Evolutionary conservation across 768 basidiomycete species (phyloP).

Genomic region (Pisolithus marmoratus): DNA sequence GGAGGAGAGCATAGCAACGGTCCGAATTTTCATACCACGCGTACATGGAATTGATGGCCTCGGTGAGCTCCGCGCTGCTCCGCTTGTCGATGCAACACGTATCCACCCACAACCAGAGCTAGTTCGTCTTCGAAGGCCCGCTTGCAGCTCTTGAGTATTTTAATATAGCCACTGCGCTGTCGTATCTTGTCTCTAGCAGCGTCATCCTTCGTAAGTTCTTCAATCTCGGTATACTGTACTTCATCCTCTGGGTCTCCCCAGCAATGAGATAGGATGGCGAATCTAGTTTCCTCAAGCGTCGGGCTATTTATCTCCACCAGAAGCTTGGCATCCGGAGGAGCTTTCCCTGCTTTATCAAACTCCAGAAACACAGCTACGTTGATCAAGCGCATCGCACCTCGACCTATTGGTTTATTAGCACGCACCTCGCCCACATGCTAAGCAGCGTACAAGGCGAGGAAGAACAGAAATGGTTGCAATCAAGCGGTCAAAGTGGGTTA

Average conservation of each 20-base stretch:
- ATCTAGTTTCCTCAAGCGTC: not conserved
- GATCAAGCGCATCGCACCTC: not conserved
- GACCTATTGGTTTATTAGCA: too few species aligned
- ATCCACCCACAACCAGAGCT: conserved; percentile 9
- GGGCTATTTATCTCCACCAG: not conserved
- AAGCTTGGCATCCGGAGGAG: not conserved
- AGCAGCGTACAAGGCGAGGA: too few species aligned
- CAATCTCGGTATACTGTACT: not conserved
- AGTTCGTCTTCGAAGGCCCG: conserved; percentile 3
- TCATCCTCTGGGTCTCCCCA: too few species aligned
- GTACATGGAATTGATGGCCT: too few species aligned
- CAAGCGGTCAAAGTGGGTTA: too few species aligned
- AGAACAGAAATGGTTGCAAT: too few species aligned
- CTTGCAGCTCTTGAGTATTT: not conserved
- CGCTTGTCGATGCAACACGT: too few species aligned
- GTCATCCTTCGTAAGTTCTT: not conserved
- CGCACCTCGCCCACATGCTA: too few species aligned
- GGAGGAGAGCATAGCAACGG: too few species aligned
- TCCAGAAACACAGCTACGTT: not conserved
- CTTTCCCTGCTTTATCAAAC: not conserved
- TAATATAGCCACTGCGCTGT: not conserved
- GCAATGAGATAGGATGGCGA: conserved; percentile 5
- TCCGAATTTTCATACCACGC: too few species aligned
- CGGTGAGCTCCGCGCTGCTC: too few species aligned
- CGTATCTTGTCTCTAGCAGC: not conserved